phyloP scores from a whole-genome alignment of 1,284 basidiomycete species.

The Vanrija sp. region DNA sequence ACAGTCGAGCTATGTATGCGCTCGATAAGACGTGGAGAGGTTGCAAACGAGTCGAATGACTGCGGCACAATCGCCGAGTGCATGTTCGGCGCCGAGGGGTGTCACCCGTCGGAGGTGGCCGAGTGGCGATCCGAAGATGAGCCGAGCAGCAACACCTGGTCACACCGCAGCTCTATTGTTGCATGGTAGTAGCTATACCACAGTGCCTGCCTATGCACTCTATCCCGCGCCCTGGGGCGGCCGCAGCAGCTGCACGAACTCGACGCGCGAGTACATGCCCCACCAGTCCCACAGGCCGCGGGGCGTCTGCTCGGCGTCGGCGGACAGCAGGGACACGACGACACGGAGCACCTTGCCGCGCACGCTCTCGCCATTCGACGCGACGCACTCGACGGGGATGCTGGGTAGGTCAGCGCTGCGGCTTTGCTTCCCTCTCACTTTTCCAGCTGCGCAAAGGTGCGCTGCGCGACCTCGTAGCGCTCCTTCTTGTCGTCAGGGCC shows the following conservation, averaged over 20 bases:
- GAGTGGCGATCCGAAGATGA: too few species aligned
- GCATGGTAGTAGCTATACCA: too few species aligned
- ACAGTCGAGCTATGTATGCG: too few species aligned
- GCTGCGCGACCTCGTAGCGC: conserved; percentile 19
- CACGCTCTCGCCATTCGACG: conserved; percentile 31
- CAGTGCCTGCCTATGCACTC: not conserved
- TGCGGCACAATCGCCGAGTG: too few species aligned
- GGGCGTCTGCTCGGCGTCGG: conserved; percentile 11
- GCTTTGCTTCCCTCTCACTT: not conserved
- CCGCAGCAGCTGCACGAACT: conserved; percentile 27
- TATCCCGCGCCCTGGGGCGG: not conserved
- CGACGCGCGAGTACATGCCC: conserved; percentile 33
- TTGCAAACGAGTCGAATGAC: too few species aligned
- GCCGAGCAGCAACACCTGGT: too few species aligned
- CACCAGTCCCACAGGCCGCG: conserved; percentile 33
- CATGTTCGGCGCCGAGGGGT: too few species aligned
- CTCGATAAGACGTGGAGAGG: too few species aligned
- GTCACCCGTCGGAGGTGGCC: too few species aligned
- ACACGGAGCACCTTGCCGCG: conserved; percentile 30
- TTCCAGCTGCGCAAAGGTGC: conserved; percentile 13
- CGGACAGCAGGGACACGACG: conserved; percentile 22
- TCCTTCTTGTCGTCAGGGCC: conserved; percentile 17
- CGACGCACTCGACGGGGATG: conserved; percentile 29
- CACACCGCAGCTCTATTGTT: too few species aligned
- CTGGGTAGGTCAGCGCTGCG: not conserved